phyloP scores from a whole-genome alignment of 2,329 filamentous ascomycete genomes.

The Stachybotrys echinatus region DNA sequence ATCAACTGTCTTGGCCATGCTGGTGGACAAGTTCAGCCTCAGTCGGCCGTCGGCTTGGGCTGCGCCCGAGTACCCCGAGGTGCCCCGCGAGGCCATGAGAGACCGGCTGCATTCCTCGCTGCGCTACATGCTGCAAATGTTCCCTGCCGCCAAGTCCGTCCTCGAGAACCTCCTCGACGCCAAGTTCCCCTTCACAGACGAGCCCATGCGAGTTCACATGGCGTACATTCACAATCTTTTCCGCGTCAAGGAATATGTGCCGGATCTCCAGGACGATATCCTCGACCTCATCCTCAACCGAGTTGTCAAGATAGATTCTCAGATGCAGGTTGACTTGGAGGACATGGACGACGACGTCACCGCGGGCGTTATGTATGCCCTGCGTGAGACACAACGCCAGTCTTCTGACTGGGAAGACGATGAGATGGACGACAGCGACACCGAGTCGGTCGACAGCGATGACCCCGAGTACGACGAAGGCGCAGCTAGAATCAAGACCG shows the following conservation, averaged over 20 bases:
- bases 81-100: slow-evolving; percentile 62
- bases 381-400: slow-evolving; percentile 21
- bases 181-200: slow-evolving; percentile 72
- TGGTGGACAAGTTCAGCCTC: slow-evolving; percentile 71
- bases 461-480: slow-evolving; percentile 62
- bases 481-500: slow-evolving; percentile 57
- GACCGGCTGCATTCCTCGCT: slow-evolving; percentile 71
- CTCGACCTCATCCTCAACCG: slow-evolving; percentile 79
- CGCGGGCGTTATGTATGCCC: slow-evolving; percentile 59
- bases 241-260: slow-evolving; percentile 69
- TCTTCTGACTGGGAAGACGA: slow-evolving; percentile 42
- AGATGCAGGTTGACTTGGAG: slow-evolving; percentile 90
- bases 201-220: slow-evolving; percentile 73
- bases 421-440: slow-evolving; percentile 58
- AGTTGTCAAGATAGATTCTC: slow-evolving; percentile 89
- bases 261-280: slow-evolving; percentile 73
- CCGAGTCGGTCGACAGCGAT: slow-evolving; percentile 66
- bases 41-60: slow-evolving; percentile 39
- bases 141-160: slow-evolving; percentile 70
- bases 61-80: slow-evolving; percentile 48
- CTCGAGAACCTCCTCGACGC: slow-evolving; percentile 61
- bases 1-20: slow-evolving; percentile 67
- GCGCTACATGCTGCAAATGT: slow-evolving; percentile 70
- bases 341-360: slow-evolving; percentile 87
- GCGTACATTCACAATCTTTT: slow-evolving; percentile 86